Conservation (phyloP, 352 stramenopile genomes). For the Pythium phragmitis region DNA sequence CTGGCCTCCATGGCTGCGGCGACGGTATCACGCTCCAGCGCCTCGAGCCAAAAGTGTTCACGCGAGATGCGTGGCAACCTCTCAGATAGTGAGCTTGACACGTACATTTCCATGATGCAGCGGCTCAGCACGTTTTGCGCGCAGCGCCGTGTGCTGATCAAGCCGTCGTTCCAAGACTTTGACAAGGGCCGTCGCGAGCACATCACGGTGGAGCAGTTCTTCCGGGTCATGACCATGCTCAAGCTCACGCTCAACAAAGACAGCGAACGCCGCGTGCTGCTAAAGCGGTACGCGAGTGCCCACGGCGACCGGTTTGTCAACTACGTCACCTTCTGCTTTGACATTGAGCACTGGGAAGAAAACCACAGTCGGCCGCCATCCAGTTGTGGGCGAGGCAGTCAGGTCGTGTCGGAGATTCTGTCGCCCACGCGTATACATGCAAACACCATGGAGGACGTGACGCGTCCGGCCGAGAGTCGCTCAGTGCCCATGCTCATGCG, state of each 20-base stretch:
- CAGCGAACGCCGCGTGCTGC: conserved; percentile 49
- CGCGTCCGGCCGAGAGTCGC: conserved; percentile 35
- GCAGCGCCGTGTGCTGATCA: conserved; percentile 67
- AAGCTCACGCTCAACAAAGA: conserved; percentile 59
- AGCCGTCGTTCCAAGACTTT: conserved; percentile 84
- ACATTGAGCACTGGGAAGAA: conserved; percentile 60
- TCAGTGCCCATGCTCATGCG: conserved; percentile 68
- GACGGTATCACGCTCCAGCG: conserved; percentile 16
- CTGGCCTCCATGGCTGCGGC: conserved; percentile 40
- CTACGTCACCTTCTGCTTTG: conserved; percentile 84
- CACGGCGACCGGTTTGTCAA: conserved; percentile 80
- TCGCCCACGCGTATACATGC: conserved; percentile 42
- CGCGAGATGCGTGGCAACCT: conserved; percentile 60
- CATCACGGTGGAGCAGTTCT: conserved; percentile 82
- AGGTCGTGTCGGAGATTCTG: conserved; percentile 59
- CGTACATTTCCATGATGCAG: conserved; percentile 57
- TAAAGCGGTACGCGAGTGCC: conserved; percentile 68
- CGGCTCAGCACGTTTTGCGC: conserved; percentile 56
- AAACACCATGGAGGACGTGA: conserved; percentile 38
- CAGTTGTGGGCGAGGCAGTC: conserved; percentile 23
- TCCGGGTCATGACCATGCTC: conserved; percentile 77
- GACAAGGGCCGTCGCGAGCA: conserved; percentile 72
- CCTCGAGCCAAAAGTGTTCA: conserved; percentile 42
- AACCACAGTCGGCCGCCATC: conserved; percentile 49
- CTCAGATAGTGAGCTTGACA: conserved; percentile 39